phyloP scores from a whole-genome alignment of 2,329 filamentous ascomycete species.

The Fusarium neocosmosporiellum region DNA sequence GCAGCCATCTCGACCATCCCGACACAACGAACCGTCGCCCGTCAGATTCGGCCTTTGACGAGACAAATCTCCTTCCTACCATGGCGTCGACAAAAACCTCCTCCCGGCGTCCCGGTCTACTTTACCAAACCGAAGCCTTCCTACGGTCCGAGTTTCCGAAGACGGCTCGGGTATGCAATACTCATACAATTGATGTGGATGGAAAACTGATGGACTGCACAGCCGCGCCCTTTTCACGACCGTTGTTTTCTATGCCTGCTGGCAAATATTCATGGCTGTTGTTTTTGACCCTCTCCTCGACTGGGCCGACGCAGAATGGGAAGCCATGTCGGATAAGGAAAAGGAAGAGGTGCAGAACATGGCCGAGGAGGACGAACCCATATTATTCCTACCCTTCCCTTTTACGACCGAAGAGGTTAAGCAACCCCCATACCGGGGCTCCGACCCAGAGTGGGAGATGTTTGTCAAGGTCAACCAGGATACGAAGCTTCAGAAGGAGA shows the following conservation, averaged over 20 bases:
- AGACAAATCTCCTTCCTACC: constrained; percentile 50
- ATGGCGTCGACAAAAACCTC: constrained; percentile 42
- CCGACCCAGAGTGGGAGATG: constrained; percentile 72
- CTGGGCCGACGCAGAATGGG: constrained; percentile 56
- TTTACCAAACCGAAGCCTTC: constrained; percentile 40
- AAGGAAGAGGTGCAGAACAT: constrained; percentile 54
- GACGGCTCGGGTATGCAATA: constrained; percentile 45
- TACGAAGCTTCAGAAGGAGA: constrained; percentile 56
- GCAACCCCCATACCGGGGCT: constrained; percentile 62
- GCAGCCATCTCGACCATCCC: constrained; percentile 34
- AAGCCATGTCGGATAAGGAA: constrained; percentile 57
- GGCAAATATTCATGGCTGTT: constrained; percentile 56
- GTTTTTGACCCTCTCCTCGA: constrained; percentile 59
- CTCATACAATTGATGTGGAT: neutral
- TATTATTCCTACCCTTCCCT: constrained; percentile 71
- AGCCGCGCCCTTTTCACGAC: constrained; percentile 48
- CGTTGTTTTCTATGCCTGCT: constrained; percentile 52
- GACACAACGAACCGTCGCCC: constrained; percentile 35
- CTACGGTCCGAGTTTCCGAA: constrained; percentile 35
- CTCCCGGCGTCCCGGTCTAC: constrained; percentile 47
- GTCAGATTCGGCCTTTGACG: constrained; percentile 30
- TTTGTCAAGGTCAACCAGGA: constrained; percentile 71
- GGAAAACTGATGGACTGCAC: constrained; percentile 15
- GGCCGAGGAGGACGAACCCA: constrained; percentile 56
- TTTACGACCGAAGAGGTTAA: constrained; percentile 64